Evolutionary conservation across 352 stramenopile genomes (phyloP), one percentile per base, ranked within the genome.

Genomic region (Phytopythium ostracodes): DNA sequence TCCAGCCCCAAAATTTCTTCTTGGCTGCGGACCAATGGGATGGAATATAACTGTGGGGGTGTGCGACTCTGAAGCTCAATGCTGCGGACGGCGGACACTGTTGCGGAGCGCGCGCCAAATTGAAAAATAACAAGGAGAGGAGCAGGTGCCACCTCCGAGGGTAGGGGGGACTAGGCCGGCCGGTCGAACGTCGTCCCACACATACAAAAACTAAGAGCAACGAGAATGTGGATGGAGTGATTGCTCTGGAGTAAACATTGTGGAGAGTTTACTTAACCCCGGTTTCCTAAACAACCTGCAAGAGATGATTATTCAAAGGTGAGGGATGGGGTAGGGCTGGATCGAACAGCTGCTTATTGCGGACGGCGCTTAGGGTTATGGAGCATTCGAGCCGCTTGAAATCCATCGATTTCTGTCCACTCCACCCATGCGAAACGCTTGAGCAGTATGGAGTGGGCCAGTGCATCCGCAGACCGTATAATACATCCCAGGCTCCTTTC

Each of bases 201-300:
- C 46, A 52, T 52, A 52, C 46, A 35, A 33, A 35, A n/a, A 18
- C 4, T 22, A 20, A 50, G 20, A 22, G 36, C 17, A 20, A 14
- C 42, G n/a, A 49, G 3, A 15, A 51, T n/a, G 4, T 18, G 4
- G 22, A 51, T 14, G n/a, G 46, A 52, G 46, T 52, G 46, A 52
- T 52, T 52, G 46, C 46, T 52, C 46, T 25, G 22, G n/a, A 24
- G 46, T 52, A 52, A 52, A 52, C 46, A 52, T 52, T 5, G 4
- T 3, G 22, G 15, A 33, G 18, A 18, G 46, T 20, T 52, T 52
- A 52, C 46, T 35, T 33, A 35, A 2, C 1, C n/a, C 0, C 10
- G 12, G 3, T 29, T 7, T 12, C 10, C 44, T 51, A 31, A 51
- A 27, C n/a, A 51, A 52, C 7, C 24, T 38, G 10, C 33, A 2